phyloP scores from a whole-genome alignment of 2,329 filamentous ascomycete species.

The Nigrospora osmanthi region DNA sequence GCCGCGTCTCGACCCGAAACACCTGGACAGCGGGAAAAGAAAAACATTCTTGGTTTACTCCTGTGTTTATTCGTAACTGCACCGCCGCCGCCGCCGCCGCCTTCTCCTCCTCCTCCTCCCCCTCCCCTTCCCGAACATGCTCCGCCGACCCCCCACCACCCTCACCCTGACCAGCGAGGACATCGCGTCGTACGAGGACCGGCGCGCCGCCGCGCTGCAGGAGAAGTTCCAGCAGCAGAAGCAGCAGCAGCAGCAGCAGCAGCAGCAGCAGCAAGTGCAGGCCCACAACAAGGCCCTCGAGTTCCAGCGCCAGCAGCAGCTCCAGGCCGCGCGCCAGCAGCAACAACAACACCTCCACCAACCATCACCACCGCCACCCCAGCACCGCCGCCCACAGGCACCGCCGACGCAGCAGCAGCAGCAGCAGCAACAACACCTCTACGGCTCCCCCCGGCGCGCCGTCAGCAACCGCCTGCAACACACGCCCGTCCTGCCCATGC shows the following conservation, averaged over 20 bases:
- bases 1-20: no score
- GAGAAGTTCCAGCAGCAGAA: slow-evolving; percentile 4
- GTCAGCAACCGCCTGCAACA: background rate
- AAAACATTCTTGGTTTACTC: background rate
- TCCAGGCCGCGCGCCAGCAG: background rate
- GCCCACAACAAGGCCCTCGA: background rate
- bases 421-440: no score
- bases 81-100: no score
- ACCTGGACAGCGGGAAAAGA: background rate
- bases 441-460: no score
- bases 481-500: background rate
- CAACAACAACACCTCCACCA: background rate
- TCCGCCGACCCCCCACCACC: slow-evolving; percentile 59
- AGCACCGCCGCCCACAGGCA: background rate
- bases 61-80: no score
- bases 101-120: no score
- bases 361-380: background rate
- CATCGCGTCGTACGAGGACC: slow-evolving; percentile 62
- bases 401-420: no score
- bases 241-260: slow-evolving; percentile 1
- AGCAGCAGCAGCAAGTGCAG: background rate
- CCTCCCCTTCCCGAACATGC: slow-evolving; percentile 38
- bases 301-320: background rate
- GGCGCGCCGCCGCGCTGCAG: slow-evolving; percentile 28
- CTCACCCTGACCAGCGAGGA: slow-evolving; percentile 64